A percentile compares a stretch with the other conserved stretches of the same genome.
Conservation (phyloP, 805 yeast species). For the Schwanniomyces yamadae region DNA sequence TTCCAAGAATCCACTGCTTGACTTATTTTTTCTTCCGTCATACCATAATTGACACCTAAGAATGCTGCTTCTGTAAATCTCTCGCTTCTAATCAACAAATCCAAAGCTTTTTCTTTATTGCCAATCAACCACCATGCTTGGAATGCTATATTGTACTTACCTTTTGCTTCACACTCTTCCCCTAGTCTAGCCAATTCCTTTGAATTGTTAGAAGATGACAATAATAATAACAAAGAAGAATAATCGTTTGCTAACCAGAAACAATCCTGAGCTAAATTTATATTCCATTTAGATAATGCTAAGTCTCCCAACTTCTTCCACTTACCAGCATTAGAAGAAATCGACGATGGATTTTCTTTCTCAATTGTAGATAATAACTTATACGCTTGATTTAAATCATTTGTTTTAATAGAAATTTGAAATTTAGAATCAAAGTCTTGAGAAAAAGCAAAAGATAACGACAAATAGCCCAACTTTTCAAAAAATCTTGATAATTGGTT, state of each 20-base stretch:
- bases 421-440: constrained; percentile 89
- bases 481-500: constrained; percentile 85
- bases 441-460: constrained; percentile 79
- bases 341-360: constrained; percentile 48
- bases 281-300: constrained; percentile 75
- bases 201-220: constrained; percentile 76
- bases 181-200: constrained; percentile 64
- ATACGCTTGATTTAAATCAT: constrained; percentile 68
- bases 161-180: constrained; percentile 61
- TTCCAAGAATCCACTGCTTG: constrained; percentile 68
- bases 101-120: constrained; percentile 60
- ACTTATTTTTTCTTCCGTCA: constrained; percentile 38
- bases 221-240: constrained; percentile 75
- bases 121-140: constrained; percentile 88
- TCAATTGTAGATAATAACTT: constrained; percentile 39
- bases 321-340: constrained; percentile 44
- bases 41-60: constrained; percentile 69
- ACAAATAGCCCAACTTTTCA: constrained; percentile 86
- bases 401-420: constrained; percentile 81
- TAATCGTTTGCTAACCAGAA: constrained; percentile 78
- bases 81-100: constrained; percentile 63
- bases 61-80: constrained; percentile 84
- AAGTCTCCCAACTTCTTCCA: constrained; percentile 93
- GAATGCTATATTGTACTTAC: constrained; percentile 87
- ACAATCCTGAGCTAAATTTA: constrained; percentile 75